Base-by-base conservation (phyloP, 129 eudicot genomes). In the Arctium minus region DNA sequence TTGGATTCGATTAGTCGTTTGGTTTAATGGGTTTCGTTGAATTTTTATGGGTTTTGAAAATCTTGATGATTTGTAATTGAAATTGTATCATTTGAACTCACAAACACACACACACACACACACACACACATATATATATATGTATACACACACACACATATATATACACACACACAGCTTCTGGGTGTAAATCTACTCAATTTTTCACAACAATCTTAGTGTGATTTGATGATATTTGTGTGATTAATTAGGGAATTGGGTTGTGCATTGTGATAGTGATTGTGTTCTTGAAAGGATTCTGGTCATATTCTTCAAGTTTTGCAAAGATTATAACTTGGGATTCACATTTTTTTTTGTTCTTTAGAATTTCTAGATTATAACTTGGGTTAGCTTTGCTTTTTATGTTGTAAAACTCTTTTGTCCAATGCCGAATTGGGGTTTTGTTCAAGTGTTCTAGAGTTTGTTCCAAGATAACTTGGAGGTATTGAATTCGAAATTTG, bases 11-110 rank as follows among this genome's bases (percentile, higher is more conserved):
- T 64, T 42, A 2, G 10, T 46, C 37, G 72, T 70, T 77, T 12
- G 42, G 76, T 12, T 72, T 36, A 18, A 72, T 73, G 31, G 27
- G 46, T 6, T 68, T 69, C 33, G 11, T 68, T 12, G 9, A 70
- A 35, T 69, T 53, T 83, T 27, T 73, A 2, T 79, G 78, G 87
- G 79, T 65, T 33, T 56, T 79, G 46, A 29, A 9, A 42, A 78
- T 84, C 53, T 32, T 60, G 79, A 72, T 72, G 70, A 38, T 79
- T 84, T 73, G 13, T 73, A 30, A 38, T 72, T 35, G 70, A 11
- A 78, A 84, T 78, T 78, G 75, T 73, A 8, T 62, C 10, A 72
- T 62, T 18, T 78, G 32, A 18, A 48, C 18, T 42, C 53, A 33
- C 27, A 5, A 32, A 64, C 33, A 75, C 22, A n/a, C 18, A 32